These are phyloP conservation scores for Fusarium sp. DNA, from an alignment of 2,329 filamentous ascomycete genomes.

Conservation along the genomic window DNA sequence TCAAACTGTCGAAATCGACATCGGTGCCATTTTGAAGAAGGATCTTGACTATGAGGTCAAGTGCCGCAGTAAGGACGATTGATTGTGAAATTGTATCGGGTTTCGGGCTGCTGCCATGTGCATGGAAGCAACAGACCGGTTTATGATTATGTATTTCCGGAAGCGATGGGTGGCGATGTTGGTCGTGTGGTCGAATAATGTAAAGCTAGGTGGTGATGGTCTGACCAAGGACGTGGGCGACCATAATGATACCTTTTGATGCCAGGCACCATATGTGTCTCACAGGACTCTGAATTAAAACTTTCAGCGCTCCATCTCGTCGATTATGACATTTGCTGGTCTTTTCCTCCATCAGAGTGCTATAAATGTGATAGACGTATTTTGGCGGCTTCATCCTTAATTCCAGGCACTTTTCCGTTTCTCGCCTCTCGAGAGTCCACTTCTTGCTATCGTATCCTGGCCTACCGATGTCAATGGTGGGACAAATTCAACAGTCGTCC, in stretches of 20 bases:
- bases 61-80: constrained; percentile 35
- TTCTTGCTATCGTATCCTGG: constrained; percentile 38
- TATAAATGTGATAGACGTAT: not conserved
- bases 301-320: constrained; percentile 21
- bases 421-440: constrained; percentile 47
- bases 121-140: not conserved
- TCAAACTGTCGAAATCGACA: constrained; percentile 65
- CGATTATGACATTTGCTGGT: constrained; percentile 9
- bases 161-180: not conserved
- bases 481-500: constrained; percentile 64
- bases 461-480: constrained; percentile 43
- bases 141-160: constrained; percentile 2
- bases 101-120: not conserved
- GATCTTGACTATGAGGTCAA: constrained; percentile 47
- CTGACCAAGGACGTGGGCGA: constrained; percentile 42
- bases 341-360: not conserved
- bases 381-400: constrained; percentile 22
- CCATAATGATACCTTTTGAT: constrained; percentile 51
- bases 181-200: constrained; percentile 26
- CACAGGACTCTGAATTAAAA: constrained; percentile 29
- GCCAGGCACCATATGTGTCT: constrained; percentile 29
- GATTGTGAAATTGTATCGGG: not conserved
- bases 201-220: constrained; percentile 21
- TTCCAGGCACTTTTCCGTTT: constrained; percentile 54
- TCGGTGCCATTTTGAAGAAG: constrained; percentile 58